These are phyloP conservation scores for Hymenoscyphus infarciens DNA, from an alignment of 2,329 filamentous ascomycete species.

Conservation along the genomic window DNA sequence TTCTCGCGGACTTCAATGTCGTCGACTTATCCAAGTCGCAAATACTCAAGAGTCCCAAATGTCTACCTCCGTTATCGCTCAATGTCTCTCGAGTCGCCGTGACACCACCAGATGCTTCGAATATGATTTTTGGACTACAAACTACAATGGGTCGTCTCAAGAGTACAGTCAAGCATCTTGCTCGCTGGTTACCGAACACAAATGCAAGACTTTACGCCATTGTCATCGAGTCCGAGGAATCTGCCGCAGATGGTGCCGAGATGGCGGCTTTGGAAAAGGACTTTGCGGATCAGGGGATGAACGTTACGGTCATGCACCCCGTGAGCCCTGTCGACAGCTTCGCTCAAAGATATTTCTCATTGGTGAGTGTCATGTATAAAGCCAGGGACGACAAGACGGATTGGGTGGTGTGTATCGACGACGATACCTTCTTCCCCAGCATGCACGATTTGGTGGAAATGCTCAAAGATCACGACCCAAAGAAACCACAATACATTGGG, in stretches of 20 bases:
- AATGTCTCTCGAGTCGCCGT: slow-evolving; percentile 24
- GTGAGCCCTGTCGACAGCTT: slow-evolving; percentile 27
- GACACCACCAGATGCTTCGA: slow-evolving; percentile 44
- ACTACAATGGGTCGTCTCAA: slow-evolving; percentile 32
- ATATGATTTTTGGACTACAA: slow-evolving; percentile 46
- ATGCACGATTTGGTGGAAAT: slow-evolving; percentile 31
- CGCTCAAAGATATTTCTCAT: slow-evolving; percentile 43
- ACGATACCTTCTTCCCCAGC: slow-evolving; percentile 36
- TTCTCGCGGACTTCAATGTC: slow-evolving; percentile 26
- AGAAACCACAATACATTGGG: slow-evolving; percentile 30
- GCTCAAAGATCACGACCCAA: slow-evolving; percentile 33
- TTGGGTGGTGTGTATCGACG: slow-evolving; percentile 33
- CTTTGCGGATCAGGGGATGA: slow-evolving; percentile 28
- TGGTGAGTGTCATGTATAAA: slow-evolving; percentile 41
- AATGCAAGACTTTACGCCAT: slow-evolving; percentile 31
- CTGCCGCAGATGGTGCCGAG: slow-evolving; percentile 23
- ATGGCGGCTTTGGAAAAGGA: slow-evolving; percentile 29
- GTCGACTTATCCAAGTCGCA: slow-evolving; percentile 25
- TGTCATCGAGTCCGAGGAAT: slow-evolving; percentile 32
- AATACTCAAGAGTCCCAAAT: slow-evolving; percentile 20
- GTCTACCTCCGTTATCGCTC: slow-evolving; percentile 28
- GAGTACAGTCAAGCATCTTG: slow-evolving; percentile 32
- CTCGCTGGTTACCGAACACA: slow-evolving; percentile 33
- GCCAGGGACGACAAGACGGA: slow-evolving; percentile 38
- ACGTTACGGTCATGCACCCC: slow-evolving; percentile 30